Conservation (phyloP, 805 yeast genomes). For the Torulaspora gathmanii region DNA sequence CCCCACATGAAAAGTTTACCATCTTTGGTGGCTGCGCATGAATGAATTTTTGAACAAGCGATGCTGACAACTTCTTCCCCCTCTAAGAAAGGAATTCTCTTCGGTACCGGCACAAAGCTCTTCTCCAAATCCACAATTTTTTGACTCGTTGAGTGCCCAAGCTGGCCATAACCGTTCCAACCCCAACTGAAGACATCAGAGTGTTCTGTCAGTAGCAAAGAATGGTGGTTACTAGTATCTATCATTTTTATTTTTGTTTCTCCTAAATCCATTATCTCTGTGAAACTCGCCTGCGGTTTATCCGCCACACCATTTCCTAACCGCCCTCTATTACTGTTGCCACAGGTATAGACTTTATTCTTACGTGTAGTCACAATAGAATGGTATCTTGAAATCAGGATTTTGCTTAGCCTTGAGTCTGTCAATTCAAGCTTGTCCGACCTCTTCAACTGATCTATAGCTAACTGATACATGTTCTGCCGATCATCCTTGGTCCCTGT, state of each 20-base stretch:
- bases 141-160: slow-evolving; percentile 47
- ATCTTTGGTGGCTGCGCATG: slow-evolving; percentile 50
- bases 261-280: slow-evolving; percentile 39
- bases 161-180: slow-evolving; percentile 57
- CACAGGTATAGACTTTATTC: slow-evolving; percentile 54
- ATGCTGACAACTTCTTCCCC: slow-evolving; percentile 39
- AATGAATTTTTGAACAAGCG: slow-evolving; percentile 64
- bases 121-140: slow-evolving; percentile 26
- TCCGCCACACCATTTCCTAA: slow-evolving; percentile 51
- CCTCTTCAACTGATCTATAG: slow-evolving; percentile 26
- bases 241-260: slow-evolving; percentile 36
- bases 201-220: slow-evolving; percentile 49
- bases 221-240: slow-evolving; percentile 62
- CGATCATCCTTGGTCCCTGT: slow-evolving; percentile 59
- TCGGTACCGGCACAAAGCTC: slow-evolving; percentile 25
- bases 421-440: slow-evolving; percentile 5
- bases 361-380: slow-evolving; percentile 53
- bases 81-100: slow-evolving; percentile 24
- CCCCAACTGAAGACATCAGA: slow-evolving; percentile 79
- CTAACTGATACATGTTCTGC: slow-evolving; percentile 40
- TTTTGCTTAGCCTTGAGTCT: slow-evolving; percentile 40
- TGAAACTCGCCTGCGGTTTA: slow-evolving; percentile 42
- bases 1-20: slow-evolving; percentile 68
- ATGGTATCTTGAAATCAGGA: slow-evolving; percentile 61
- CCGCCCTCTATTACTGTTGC: slow-evolving; percentile 67